Evolutionary conservation across 192 early-diverging fungal species (phyloP).

Genomic region (Pilaira anomala): DNA sequence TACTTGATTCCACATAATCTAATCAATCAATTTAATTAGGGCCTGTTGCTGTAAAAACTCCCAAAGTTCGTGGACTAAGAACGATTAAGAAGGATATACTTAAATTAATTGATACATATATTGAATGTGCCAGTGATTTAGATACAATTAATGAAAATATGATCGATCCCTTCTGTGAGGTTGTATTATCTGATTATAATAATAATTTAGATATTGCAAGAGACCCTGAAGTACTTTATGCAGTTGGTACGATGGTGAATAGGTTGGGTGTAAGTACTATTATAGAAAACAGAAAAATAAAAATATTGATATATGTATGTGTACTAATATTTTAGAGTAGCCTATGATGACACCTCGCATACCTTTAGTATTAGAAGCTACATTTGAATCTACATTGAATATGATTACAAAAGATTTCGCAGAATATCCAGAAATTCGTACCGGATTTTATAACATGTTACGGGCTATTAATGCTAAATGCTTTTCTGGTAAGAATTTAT

Average conservation of each 20-base stretch:
- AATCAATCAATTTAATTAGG: conserved; percentile 21
- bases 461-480: conserved; percentile 88
- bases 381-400: conserved; percentile 94
- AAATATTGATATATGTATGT: not conserved
- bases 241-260: conserved; percentile 83
- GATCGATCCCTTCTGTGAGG: conserved; percentile 87
- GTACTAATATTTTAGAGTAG: conserved; percentile 27
- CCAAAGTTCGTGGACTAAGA: conserved; percentile 85
- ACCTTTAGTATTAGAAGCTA: conserved; percentile 81
- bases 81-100: conserved; percentile 97
- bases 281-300: not conserved
- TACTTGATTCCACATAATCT: too few relatives aligned
- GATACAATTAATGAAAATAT: conserved; percentile 74
- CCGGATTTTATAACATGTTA: conserved; percentile 90
- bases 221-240: conserved; percentile 96
- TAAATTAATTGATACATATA: conserved; percentile 87
- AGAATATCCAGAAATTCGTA: conserved; percentile 95
- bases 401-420: conserved; percentile 99
- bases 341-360: conserved; percentile 79
- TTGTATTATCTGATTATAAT: conserved; percentile 86
- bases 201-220: conserved; percentile 85
- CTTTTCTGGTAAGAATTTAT: conserved; percentile 54
- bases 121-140: conserved; percentile 83
- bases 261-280: conserved; percentile 47
- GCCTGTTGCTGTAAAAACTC: conserved; percentile 83